Percentiles rank a stretch among this genome's conserved stretches.
Evolutionary conservation across 441 rosid species (phyloP).

Genomic region (Codiaeum variegatum): DNA sequence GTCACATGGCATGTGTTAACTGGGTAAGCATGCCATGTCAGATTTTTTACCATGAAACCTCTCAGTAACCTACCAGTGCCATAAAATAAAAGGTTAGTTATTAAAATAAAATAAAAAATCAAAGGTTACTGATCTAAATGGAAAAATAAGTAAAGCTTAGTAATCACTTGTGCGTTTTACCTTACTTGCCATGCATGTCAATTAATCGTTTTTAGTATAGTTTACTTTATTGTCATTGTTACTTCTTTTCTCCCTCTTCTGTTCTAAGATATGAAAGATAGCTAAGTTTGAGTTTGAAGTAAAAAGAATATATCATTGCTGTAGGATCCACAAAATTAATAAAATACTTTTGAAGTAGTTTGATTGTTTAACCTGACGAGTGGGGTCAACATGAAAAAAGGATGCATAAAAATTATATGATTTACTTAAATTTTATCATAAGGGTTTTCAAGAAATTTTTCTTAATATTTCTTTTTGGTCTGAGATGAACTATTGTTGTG

Average conservation of each 20-base stretch:
- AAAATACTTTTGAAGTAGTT: not conserved
- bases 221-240: not conserved
- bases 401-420: not conserved
- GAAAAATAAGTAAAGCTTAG: no score
- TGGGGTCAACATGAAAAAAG: not conserved
- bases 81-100: no score
- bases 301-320: not conserved
- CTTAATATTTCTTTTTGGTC: not conserved
- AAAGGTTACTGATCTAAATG: no score
- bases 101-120: no score
- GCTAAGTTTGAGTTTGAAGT: not conserved
- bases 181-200: not conserved
- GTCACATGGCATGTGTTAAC: no score
- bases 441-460: not conserved
- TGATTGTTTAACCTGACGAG: constrained; percentile 6
- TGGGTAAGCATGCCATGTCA: no score
- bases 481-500: not conserved
- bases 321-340: not conserved
- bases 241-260: not conserved
- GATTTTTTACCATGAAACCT: no score
- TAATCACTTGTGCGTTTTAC: no score
- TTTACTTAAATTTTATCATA: not conserved
- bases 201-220: not conserved
- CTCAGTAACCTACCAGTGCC: no score
- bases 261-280: not conserved